phyloP scores from a whole-genome alignment of 495 filamentous ascomycete species.

The Neurospora terricola region DNA sequence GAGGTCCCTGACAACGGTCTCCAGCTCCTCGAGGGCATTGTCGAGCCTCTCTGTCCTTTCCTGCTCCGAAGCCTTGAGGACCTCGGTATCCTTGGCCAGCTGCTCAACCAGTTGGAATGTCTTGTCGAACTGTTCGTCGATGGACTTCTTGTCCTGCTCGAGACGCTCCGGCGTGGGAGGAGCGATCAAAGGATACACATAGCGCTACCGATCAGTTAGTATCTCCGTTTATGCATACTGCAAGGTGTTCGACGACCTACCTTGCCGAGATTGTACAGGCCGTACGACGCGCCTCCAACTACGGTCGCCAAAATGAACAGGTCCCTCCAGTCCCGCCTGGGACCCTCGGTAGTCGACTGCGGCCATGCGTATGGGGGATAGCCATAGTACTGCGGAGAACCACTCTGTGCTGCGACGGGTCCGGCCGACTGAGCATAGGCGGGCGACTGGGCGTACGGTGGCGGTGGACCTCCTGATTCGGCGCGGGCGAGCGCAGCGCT shows the following conservation, averaged over 20 bases:
- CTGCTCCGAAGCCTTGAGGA: slow-evolving; percentile 75
- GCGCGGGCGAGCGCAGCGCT: slow-evolving; percentile 70
- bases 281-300: slow-evolving; percentile 75
- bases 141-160: slow-evolving; percentile 81
- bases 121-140: slow-evolving; percentile 84
- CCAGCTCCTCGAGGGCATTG: slow-evolving; percentile 69
- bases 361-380: slow-evolving; percentile 53
- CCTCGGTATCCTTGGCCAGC: slow-evolving; percentile 76
- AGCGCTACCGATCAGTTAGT: slow-evolving; percentile 50
- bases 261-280: slow-evolving; percentile 79
- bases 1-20: slow-evolving; percentile 67
- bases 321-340: slow-evolving; percentile 89
- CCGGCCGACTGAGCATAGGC: slow-evolving; percentile 3
- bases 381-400: slow-evolving; percentile 55
- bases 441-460: slow-evolving; percentile 40
- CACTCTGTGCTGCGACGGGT: slow-evolving; percentile 34
- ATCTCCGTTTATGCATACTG: not conserved
- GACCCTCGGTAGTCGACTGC: slow-evolving; percentile 55
- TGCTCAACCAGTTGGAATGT: slow-evolving; percentile 90
- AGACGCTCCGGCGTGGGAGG: slow-evolving; percentile 89
- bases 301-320: slow-evolving; percentile 98
- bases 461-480: slow-evolving; percentile 40
- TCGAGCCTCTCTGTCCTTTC: slow-evolving; percentile 80
- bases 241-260: slow-evolving; percentile 26
- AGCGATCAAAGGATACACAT: slow-evolving; percentile 79